Evolutionary conservation across 257 asterid species (phyloP), one percentile per base, ranked within the genome.

Genomic region (Plantago major): DNA sequence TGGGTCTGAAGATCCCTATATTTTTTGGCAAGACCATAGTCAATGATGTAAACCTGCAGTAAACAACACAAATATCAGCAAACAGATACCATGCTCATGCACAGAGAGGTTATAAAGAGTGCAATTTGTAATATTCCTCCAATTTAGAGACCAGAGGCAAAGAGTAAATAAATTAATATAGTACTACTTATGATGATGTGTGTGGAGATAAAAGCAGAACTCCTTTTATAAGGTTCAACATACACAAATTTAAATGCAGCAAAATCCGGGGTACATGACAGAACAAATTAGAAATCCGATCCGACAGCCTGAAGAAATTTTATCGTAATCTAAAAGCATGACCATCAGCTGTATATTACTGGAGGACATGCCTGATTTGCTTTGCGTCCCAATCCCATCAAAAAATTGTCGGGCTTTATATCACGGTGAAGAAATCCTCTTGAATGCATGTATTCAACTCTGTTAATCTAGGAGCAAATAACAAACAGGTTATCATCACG

Each of bases 391-490:
- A 90, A 76, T 70, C 98, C 98, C 98, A 90, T 90, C 56, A 90
- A 77, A 65, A 83, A 90, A 70, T 88, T 88, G 73, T 90, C 98
- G 16, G 98, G 98, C 85, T 90, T 90, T 73, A 90, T 86, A 77
- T 90, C 98, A 63, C 98, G 98, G 71, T 90, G 98, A 76, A 90
- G 98, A 79, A 90, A 88, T 71, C 98, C 98, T 83, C 91, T 82
- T 48, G 95, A 84, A 69, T 90, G 98, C 76, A 84, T 79, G 72
- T 90, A 90, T 63, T 90, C 98, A 78, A 90, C 96, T 88, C 98
- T 90, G 71, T 88, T 90, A 65, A 90, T 88, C 98, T 90, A 59
- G 55, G 76, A 46, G 47, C 2, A 57, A 44, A 58, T 44, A 9
- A 63, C 58, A 62, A 26, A 48, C 50, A 55, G 62, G 65, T 54